Conservation (phyloP, 2,329 filamentous ascomycete genomes). For the Botrytis sinoallii region DNA sequence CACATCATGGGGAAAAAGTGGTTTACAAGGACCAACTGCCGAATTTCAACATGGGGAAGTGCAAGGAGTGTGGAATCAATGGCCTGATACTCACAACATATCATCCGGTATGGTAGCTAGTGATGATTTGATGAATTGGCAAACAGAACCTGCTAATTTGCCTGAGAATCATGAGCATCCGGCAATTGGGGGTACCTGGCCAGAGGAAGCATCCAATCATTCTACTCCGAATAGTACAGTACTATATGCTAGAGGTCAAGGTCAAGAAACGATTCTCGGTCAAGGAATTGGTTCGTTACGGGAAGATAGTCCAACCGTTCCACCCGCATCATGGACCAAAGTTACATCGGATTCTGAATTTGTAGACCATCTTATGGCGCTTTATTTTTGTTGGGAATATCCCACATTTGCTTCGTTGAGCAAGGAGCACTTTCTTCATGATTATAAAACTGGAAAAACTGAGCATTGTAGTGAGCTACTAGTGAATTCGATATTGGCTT, state of each 20-base stretch:
- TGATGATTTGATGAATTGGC: conserved; percentile 37
- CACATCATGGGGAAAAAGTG: conserved; percentile 48
- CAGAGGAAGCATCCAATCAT: conserved; percentile 15
- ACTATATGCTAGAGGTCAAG: conserved; percentile 43
- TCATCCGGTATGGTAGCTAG: neutral
- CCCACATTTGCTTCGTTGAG: conserved; percentile 70
- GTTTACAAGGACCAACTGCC: conserved; percentile 25
- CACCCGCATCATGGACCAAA: conserved; percentile 62
- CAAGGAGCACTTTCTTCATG: conserved; percentile 37
- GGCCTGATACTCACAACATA: neutral
- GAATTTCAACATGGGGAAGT: conserved; percentile 23
- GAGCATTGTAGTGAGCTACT: conserved; percentile 43
- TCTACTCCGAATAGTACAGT: conserved; percentile 23
- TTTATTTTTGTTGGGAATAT: conserved; percentile 75
- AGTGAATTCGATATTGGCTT: conserved; percentile 40
- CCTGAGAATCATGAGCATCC: conserved; percentile 44
- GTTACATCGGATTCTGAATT: conserved; percentile 57
- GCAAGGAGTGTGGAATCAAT: conserved; percentile 7
- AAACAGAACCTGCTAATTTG: conserved; percentile 21
- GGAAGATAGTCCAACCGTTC: conserved; percentile 67
- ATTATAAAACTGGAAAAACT: conserved; percentile 24
- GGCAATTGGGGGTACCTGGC: conserved; percentile 45
- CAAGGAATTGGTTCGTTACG: conserved; percentile 55
- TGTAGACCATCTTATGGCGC: conserved; percentile 58
- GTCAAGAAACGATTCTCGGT: conserved; percentile 53